phyloP scores from a whole-genome alignment of 768 basidiomycete species.

The Leccinum incarnatum region DNA sequence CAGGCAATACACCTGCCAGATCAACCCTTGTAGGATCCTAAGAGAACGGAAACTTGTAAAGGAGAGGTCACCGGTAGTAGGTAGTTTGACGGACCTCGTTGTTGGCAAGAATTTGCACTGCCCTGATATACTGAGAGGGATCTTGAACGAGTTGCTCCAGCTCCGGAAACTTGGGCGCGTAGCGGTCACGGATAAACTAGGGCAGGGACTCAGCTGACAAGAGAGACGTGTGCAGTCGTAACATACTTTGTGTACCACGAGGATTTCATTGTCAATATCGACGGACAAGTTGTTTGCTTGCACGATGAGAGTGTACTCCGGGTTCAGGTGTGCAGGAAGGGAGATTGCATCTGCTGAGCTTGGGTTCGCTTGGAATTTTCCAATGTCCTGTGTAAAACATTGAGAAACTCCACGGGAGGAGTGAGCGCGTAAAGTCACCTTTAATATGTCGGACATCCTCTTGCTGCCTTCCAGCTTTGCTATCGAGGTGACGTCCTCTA shows the following conservation, averaged over 20 bases:
- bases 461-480: conserved; percentile 88
- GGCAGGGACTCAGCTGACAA: conserved; percentile 8
- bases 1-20: conserved; percentile 71
- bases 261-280: conserved; percentile 96
- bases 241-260: conserved; percentile 90
- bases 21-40: conserved; percentile 88
- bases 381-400: conserved; percentile 66
- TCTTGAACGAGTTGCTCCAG: conserved; percentile 93
- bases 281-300: conserved; percentile 97
- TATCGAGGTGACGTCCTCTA: conserved; percentile 85
- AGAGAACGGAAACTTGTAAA: conserved; percentile 3
- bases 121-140: conserved; percentile 87
- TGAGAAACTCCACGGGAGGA: not conserved
- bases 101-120: conserved; percentile 87
- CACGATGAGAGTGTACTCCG: conserved; percentile 95
- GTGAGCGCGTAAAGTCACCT: conserved; percentile 42
- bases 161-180: conserved; percentile 92
- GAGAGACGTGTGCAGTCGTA: not conserved
- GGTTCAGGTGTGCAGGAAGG: conserved; percentile 81
- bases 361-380: conserved; percentile 78
- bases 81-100: conserved; percentile 49
- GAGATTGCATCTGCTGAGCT: conserved; percentile 77
- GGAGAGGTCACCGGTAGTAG: not conserved
- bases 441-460: conserved; percentile 82
- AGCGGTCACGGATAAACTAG: conserved; percentile 97